Conservation (phyloP, 169 alveolate species). For the Plasmodium yoelii region DNA sequence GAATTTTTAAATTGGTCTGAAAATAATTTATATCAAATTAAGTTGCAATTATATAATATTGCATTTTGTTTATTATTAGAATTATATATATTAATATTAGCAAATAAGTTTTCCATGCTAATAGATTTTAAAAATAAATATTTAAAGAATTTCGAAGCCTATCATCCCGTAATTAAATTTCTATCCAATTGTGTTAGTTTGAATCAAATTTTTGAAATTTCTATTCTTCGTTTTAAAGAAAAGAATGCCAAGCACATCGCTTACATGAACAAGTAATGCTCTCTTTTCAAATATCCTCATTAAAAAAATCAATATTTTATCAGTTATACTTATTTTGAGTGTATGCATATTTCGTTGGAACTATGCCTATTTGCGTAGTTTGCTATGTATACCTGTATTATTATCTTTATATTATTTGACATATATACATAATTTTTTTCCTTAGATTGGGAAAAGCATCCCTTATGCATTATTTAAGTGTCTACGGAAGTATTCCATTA, state of each 20-base stretch:
- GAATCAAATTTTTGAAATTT: conserved; percentile 68
- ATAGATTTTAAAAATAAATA: conserved; percentile 67
- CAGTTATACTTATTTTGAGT: not conserved
- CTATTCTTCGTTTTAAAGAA: conserved; percentile 70
- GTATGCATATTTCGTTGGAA: not conserved
- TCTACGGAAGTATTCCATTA: conserved; percentile 54
- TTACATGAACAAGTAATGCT: conserved; percentile 61
- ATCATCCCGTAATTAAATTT: conserved; percentile 65
- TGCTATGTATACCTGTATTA: not conserved
- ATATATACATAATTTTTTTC: not conserved
- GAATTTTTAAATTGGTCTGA: conserved; percentile 74
- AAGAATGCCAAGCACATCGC: conserved; percentile 62
- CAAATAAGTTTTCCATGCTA: conserved; percentile 23
- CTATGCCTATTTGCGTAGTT: not conserved
- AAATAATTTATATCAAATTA: conserved; percentile 70
- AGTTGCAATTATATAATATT: conserved; percentile 59
- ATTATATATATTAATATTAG: conserved; percentile 58
- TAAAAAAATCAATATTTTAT: not conserved
- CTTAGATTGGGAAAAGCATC: conserved; percentile 64
- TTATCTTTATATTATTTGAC: not conserved
- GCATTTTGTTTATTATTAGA: conserved; percentile 67
- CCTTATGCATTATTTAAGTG: conserved; percentile 59
- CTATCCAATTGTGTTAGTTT: conserved; percentile 55
- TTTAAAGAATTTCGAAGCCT: conserved; percentile 52
- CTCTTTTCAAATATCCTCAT: too few species aligned